Percentiles rank a stretch among this genome's conserved stretches.
Evolutionary conservation across 1,284 basidiomycete species (phyloP).

Genomic region (Ceratobasidium sp.): DNA sequence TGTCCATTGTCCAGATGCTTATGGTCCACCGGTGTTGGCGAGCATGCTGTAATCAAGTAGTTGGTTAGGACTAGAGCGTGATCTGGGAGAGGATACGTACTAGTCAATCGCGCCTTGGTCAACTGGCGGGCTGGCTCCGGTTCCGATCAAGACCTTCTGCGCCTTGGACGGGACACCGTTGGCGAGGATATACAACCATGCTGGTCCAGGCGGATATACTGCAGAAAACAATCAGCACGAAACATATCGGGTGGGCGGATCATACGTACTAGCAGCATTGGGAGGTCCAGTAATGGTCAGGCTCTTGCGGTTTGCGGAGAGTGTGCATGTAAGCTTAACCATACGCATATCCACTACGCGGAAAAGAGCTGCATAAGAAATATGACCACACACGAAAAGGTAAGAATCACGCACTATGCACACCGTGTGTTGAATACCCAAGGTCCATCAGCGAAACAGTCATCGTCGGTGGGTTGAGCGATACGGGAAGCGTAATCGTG

Average conservation of each 20-base stretch:
- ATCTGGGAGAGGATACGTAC: too few relatives aligned
- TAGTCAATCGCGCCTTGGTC: conserved; percentile 47
- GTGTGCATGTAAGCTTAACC: conserved; percentile 66
- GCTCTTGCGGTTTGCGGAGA: conserved; percentile 55
- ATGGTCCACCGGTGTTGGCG: conserved; percentile 18
- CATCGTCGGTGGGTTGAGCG: not conserved
- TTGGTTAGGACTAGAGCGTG: conserved; percentile 8
- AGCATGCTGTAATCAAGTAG: conserved; percentile 6
- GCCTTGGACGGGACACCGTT: conserved; percentile 63
- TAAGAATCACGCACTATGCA: conserved; percentile 59
- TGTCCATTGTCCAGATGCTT: too few relatives aligned
- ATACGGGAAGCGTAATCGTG: conserved; percentile 50
- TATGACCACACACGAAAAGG: not conserved
- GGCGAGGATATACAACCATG: conserved; percentile 57
- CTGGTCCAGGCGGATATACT: conserved; percentile 57
- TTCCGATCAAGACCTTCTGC: conserved; percentile 61
- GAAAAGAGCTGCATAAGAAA: too few relatives aligned
- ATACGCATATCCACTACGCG: conserved; percentile 71
- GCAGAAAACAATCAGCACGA: conserved; percentile 25
- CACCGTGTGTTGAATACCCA: conserved; percentile 80
- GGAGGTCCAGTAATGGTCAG: conserved; percentile 69
- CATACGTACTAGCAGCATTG: conserved; percentile 20
- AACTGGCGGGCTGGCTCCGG: conserved; percentile 51
- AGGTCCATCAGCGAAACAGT: conserved; percentile 78
- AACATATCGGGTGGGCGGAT: not conserved